A percentile compares a stretch with the other conserved stretches of the same genome.
These are phyloP conservation scores for Hymenoscyphus scutula DNA, from an alignment of 2,329 filamentous ascomycete genomes.

Conservation along the genomic window DNA sequence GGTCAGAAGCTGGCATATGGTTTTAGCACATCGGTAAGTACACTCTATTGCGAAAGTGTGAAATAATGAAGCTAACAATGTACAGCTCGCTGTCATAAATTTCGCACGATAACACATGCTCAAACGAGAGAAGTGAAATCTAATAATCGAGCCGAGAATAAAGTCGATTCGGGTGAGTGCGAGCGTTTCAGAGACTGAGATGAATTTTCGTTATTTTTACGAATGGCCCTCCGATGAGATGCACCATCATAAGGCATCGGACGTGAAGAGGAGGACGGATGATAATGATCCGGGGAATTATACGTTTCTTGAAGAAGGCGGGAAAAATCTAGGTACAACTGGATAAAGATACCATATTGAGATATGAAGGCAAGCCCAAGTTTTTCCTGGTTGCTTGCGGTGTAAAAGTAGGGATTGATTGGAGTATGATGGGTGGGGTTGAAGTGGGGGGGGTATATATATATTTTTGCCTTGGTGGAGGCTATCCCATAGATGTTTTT, in stretches of 20 bases:
- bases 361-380: conserved; percentile 3
- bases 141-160: neutral
- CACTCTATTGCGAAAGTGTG: neutral
- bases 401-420: neutral
- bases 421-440: no score
- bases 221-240: neutral
- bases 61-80: conserved; percentile 14
- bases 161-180: neutral
- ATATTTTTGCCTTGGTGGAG: no score
- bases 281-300: no score
- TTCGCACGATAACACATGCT: conserved; percentile 23
- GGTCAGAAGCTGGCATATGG: conserved; percentile 63
- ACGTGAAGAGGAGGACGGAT: no score
- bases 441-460: no score
- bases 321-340: neutral
- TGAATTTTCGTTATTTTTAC: neutral
- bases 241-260: neutral
- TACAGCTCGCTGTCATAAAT: conserved; percentile 32
- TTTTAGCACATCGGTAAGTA: conserved; percentile 59
- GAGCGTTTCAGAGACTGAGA: no score
- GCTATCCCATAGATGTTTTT: no score
- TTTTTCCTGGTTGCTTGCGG: neutral
- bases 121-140: neutral
- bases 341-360: conserved; percentile 1
- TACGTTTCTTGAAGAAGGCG: no score